Evolutionary conservation across 2,329 filamentous ascomycete species (phyloP).

Genomic region (Calonectria pteridis): DNA sequence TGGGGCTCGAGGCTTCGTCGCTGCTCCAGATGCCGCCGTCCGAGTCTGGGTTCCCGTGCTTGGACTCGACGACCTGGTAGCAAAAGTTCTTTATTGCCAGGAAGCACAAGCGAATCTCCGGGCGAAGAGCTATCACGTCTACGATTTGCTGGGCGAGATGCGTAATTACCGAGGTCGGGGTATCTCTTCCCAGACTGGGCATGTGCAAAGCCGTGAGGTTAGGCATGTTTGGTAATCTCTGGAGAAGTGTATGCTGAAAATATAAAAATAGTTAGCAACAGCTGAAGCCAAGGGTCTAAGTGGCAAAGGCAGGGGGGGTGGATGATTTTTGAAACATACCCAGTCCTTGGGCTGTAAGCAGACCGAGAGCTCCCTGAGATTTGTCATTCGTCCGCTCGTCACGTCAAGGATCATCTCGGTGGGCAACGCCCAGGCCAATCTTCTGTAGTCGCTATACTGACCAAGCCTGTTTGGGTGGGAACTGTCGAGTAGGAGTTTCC

Average conservation of each 20-base stretch:
- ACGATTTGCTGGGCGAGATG: conserved; percentile 28
- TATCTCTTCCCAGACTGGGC: conserved; percentile 22
- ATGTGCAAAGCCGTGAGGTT: conserved; percentile 26
- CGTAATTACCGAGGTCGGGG: not conserved
- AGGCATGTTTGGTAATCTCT: conserved; percentile 28
- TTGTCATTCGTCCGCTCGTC: conserved; percentile 29
- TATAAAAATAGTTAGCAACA: conserved; percentile 1
- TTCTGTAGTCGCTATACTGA: conserved; percentile 15
- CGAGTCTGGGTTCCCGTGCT: conserved; percentile 13
- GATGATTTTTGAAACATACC: conserved; percentile 11
- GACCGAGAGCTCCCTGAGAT: conserved; percentile 28
- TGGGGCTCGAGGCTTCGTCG: conserved; percentile 12
- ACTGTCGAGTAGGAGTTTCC: conserved; percentile 30
- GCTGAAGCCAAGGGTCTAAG: not conserved
- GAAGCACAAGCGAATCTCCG: conserved; percentile 24
- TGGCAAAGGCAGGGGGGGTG: not conserved
- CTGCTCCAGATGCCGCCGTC: conserved; percentile 23
- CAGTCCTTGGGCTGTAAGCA: conserved; percentile 21
- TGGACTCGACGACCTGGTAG: conserved; percentile 27
- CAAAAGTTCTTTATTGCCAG: conserved; percentile 23
- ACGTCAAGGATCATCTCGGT: conserved; percentile 28
- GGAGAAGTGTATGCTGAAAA: conserved; percentile 27
- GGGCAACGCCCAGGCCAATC: conserved; percentile 25
- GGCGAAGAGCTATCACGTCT: conserved; percentile 30
- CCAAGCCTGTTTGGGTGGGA: conserved; percentile 18